phyloP scores from a whole-genome alignment of 2,329 filamentous ascomycete species.

The Trichoderma endophyticum region DNA sequence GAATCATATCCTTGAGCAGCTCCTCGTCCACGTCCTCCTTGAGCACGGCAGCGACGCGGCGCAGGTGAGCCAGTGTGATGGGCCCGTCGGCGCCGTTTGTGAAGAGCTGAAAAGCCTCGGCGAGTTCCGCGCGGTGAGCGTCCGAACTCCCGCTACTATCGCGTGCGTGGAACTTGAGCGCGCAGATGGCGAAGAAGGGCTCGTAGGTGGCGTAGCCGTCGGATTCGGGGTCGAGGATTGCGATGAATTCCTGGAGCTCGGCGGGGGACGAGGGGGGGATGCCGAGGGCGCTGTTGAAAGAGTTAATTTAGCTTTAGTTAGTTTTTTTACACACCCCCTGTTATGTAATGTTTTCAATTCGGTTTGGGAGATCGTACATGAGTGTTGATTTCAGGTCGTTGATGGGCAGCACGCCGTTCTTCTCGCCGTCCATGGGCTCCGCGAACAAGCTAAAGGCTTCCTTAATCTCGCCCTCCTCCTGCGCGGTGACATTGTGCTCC shows the following conservation, averaged over 20 bases:
- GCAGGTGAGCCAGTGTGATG: slow-evolving; percentile 79
- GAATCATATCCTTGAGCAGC: slow-evolving; percentile 86
- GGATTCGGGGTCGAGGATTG: slow-evolving; percentile 76
- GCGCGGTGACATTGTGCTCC: slow-evolving; percentile 79
- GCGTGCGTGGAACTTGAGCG: slow-evolving; percentile 72
- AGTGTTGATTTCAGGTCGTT: slow-evolving; percentile 68
- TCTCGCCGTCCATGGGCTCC: slow-evolving; percentile 67
- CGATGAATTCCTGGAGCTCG: slow-evolving; percentile 74
- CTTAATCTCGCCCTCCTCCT: slow-evolving; percentile 84
- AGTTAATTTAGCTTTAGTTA: neutral
- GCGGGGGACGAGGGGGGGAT: slow-evolving; percentile 60
- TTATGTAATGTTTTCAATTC: neutral
- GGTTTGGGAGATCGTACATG: slow-evolving; percentile 50
- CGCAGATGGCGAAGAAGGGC: slow-evolving; percentile 82
- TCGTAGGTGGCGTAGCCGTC: slow-evolving; percentile 76
- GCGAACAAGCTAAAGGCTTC: slow-evolving; percentile 86
- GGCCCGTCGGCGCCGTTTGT: slow-evolving; percentile 52
- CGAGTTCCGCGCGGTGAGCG: slow-evolving; percentile 63
- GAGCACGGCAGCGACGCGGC: slow-evolving; percentile 73
- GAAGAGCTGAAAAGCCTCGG: slow-evolving; percentile 80
- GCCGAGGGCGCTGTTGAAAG: slow-evolving; percentile 66
- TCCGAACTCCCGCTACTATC: slow-evolving; percentile 50
- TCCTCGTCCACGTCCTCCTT: slow-evolving; percentile 83
- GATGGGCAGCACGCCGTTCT: slow-evolving; percentile 66
- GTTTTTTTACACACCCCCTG: neutral